Conservation (phyloP, 495 filamentous ascomycete species). For the Echria macrotheca region DNA sequence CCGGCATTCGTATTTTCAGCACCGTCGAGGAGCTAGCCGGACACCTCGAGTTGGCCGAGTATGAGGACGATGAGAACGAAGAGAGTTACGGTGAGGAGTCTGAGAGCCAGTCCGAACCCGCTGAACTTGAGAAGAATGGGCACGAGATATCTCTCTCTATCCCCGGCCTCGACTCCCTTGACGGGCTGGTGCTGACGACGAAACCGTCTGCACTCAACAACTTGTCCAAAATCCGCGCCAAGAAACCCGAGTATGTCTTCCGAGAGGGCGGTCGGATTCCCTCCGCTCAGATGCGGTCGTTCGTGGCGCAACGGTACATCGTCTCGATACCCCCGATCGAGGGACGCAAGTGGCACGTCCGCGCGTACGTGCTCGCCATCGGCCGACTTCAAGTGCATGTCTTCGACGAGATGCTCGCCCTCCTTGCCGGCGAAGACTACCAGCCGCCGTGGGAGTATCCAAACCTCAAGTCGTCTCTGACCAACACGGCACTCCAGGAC, state of each 20-base stretch:
- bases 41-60: conserved; percentile 67
- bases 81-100: conserved; percentile 3
- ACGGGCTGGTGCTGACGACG: neutral
- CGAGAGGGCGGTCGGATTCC: conserved; percentile 50
- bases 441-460: conserved; percentile 26
- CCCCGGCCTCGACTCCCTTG: conserved; percentile 3
- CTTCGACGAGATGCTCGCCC: conserved; percentile 67
- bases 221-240: neutral
- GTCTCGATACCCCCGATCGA: conserved; percentile 59
- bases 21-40: conserved; percentile 58
- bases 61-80: conserved; percentile 17
- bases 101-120: neutral
- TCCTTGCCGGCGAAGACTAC: conserved; percentile 65
- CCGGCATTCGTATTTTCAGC: conserved; percentile 71
- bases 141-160: conserved; percentile 11
- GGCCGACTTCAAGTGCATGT: conserved; percentile 66
- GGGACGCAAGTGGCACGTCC: conserved; percentile 72
- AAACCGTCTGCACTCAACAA: neutral
- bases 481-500: conserved; percentile 75
- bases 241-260: conserved; percentile 14
- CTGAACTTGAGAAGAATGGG: neutral
- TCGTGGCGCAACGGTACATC: conserved; percentile 72
- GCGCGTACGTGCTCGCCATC: conserved; percentile 65
- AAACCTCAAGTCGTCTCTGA: conserved; percentile 40
- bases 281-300: conserved; percentile 62